A percentile compares a stretch with the other conserved stretches of the same genome.
Evolutionary conservation across 441 rosid species (phyloP).

Genomic region (Melastoma candidum): DNA sequence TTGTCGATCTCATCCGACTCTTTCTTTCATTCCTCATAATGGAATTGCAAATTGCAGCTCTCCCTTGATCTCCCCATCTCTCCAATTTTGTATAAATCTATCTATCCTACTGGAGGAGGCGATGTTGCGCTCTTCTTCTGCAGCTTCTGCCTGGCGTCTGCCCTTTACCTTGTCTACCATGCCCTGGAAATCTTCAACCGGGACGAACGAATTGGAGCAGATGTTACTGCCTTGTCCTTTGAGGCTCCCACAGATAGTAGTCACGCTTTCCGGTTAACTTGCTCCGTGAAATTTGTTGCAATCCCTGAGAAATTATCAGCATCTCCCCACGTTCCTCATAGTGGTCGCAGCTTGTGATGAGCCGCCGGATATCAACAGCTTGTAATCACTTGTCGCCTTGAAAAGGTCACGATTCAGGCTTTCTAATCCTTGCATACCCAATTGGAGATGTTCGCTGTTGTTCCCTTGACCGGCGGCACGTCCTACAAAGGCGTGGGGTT

Average conservation of each 20-base stretch:
- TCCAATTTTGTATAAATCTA: too few relatives aligned
- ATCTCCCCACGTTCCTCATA: slow-evolving; percentile 5
- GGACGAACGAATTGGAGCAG: slow-evolving; percentile 11
- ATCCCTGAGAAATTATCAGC: slow-evolving; percentile 10
- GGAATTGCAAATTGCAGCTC: too few relatives aligned
- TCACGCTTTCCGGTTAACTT: slow-evolving; percentile 7
- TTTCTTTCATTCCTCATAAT: too few relatives aligned
- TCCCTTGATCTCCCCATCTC: too few relatives aligned
- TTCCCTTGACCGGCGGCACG: not conserved
- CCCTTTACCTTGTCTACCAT: slow-evolving; percentile 13
- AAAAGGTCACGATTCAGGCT: too few relatives aligned
- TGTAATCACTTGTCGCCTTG: slow-evolving; percentile 6
- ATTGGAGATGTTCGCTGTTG: slow-evolving; percentile 1
- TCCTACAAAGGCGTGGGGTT: not conserved
- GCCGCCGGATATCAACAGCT: slow-evolving; percentile 3
- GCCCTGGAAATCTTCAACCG: slow-evolving; percentile 8
- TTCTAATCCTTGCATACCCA: slow-evolving; percentile 10
- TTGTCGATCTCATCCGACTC: too few relatives aligned
- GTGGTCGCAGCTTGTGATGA: not conserved
- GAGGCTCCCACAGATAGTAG: slow-evolving; percentile 12
- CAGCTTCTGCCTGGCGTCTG: slow-evolving; percentile 8
- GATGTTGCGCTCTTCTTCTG: slow-evolving; percentile 14
- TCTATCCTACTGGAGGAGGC: not conserved
- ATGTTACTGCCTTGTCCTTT: slow-evolving; percentile 3
- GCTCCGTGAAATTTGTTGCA: slow-evolving; percentile 12